Conservation (phyloP, 2,329 filamentous ascomycete genomes). For the Grosmannia serpens region DNA sequence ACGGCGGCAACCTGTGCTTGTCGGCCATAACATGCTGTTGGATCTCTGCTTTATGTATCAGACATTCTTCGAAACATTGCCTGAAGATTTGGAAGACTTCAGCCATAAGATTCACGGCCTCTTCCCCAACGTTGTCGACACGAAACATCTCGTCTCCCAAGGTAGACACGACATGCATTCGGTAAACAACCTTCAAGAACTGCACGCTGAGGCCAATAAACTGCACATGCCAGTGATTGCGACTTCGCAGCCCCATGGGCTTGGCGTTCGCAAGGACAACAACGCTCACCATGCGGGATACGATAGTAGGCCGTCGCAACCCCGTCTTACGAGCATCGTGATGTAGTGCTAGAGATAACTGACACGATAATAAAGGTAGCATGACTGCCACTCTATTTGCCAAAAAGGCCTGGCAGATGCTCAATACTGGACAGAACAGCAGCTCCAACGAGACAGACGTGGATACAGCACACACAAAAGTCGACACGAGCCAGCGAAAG, state of each 20-base stretch:
- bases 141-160: slow-evolving; percentile 61
- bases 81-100: slow-evolving; percentile 42
- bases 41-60: slow-evolving; percentile 53
- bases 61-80: slow-evolving; percentile 49
- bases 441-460: background rate
- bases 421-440: background rate
- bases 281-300: slow-evolving; percentile 45
- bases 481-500: background rate
- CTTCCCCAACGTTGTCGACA: slow-evolving; percentile 42
- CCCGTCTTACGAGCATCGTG: background rate
- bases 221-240: slow-evolving; percentile 1
- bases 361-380: slow-evolving; percentile 17
- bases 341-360: background rate
- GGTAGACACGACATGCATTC: slow-evolving; percentile 65
- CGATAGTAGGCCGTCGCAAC: slow-evolving; percentile 31
- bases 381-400: slow-evolving; percentile 31
- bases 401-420: slow-evolving; percentile 15
- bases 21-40: slow-evolving; percentile 55
- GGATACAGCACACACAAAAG: background rate
- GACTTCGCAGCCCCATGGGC: background rate
- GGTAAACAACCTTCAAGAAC: slow-evolving; percentile 10
- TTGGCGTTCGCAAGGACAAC: background rate
- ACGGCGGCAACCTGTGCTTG: slow-evolving; percentile 27
- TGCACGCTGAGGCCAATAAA: background rate
- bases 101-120: slow-evolving; percentile 33